phyloP scores from a whole-genome alignment of 2,329 filamentous ascomycete species.

The Lachnellula occidentalis region DNA sequence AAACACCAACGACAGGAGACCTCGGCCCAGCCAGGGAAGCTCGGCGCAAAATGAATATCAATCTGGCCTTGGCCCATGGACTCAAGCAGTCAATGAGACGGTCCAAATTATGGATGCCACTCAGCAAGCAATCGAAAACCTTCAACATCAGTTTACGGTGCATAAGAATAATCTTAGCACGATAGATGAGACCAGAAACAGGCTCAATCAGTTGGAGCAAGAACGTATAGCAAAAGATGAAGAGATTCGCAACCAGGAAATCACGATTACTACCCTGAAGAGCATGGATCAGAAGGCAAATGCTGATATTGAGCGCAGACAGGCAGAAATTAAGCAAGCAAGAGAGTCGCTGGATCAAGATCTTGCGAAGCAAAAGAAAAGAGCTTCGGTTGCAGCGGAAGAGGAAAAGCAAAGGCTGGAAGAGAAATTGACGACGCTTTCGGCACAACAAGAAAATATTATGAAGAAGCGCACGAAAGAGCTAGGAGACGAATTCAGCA shows the following conservation, averaged over 20 bases:
- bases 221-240: background rate
- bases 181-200: background rate
- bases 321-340: background rate
- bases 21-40: conserved; percentile 2
- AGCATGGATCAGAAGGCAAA: background rate
- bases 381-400: background rate
- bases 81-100: background rate
- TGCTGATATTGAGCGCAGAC: background rate
- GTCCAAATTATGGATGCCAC: background rate
- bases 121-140: background rate
- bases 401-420: background rate
- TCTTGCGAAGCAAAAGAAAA: background rate
- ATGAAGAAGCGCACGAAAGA: conserved; percentile 4
- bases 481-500: conserved; percentile 4
- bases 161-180: background rate
- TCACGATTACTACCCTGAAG: background rate
- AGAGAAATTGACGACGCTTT: background rate
- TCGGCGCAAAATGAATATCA: conserved; percentile 1
- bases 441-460: conserved; percentile 2
- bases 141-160: background rate
- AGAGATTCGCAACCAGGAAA: background rate
- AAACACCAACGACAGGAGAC: background rate
- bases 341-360: background rate
- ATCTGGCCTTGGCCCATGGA: conserved; percentile 4
- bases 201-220: background rate